Conservation (phyloP, 192 early-diverging fungal genomes). For the Podila clonocystis region DNA sequence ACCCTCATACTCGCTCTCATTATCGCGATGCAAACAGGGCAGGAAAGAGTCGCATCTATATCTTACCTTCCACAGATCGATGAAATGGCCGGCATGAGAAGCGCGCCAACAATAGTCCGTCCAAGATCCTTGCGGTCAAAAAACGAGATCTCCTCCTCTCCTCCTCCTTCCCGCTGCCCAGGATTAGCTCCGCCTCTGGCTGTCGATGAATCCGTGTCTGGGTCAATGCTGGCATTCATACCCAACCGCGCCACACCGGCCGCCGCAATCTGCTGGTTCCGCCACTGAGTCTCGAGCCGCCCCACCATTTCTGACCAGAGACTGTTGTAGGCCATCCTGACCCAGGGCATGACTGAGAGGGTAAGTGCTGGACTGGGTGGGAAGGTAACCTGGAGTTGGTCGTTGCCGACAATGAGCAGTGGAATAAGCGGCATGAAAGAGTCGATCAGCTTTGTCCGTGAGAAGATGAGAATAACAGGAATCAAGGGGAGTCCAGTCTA, state of each 20-base stretch:
- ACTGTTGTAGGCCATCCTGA: conserved; percentile 67
- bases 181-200: conserved; percentile 16
- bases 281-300: conserved; percentile 67
- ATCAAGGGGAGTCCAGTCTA: conserved; percentile 60
- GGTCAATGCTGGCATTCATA: conserved; percentile 39
- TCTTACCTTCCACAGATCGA: conserved; percentile 66
- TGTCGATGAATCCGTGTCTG: conserved; percentile 36
- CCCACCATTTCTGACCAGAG: conserved; percentile 63
- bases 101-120: conserved; percentile 69
- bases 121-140: conserved; percentile 64
- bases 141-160: conserved; percentile 64
- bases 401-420: conserved; percentile 63
- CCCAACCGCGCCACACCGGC: conserved; percentile 40
- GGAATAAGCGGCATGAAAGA: conserved; percentile 72
- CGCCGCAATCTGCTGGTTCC: conserved; percentile 50
- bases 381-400: conserved; percentile 66
- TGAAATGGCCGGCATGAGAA: conserved; percentile 74
- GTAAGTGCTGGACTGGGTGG: conserved; percentile 70
- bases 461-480: conserved; percentile 69
- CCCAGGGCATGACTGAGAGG: conserved; percentile 69
- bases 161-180: neutral
- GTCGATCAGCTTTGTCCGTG: conserved; percentile 65
- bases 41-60: neutral
- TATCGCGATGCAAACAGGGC: neutral
- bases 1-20: neutral